Base-by-base conservation (phyloP, 805 yeast genomes). In the Lipomyces yamanashiensis region DNA sequence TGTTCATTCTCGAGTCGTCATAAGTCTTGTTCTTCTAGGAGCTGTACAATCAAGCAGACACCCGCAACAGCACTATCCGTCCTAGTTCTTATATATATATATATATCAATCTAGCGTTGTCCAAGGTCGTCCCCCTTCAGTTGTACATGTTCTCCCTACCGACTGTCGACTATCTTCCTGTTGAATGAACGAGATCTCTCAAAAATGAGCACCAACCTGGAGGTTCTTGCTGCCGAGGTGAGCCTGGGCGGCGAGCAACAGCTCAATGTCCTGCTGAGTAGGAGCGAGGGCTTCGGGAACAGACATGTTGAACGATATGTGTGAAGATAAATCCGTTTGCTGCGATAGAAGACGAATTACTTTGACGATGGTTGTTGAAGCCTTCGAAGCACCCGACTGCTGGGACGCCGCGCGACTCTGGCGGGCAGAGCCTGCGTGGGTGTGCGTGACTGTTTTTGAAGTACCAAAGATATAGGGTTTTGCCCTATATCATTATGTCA, bases 221-320 rank as follows among this genome's bases (percentile, higher is more conserved):
- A 93, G 96, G 91, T 95, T 95, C 91, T 95, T 95, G 81, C 98
- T 88, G 83, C 99, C 99, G 82, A 95, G 89, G 87, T 95, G 99
- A 78, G 88, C 90, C 91, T 93, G 93, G 82, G 99, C 99, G 82
- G 99, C 98, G 85, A 95, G 88, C 84, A 95, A 87, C 81, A 93
- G 90, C 87, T 95, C 95, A 52, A 69, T 66, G 61, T 70, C 72
- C 68, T 67, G 70, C 62, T 67, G 69, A 45, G 71, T 61, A 48
- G 71, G 72, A 56, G 87, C 90, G 83, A 88, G 87, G 78, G 90
- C 84, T 83, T 89, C 90, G 81, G 93, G 92, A 82, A 87, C 84
- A 78, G 92, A 87, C 92, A 88, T 88, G 43, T n/a, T 66, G 40
- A 23, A 40, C 33, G 56, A 45, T 23, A 34, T 15, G 33, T 33